A percentile compares a stretch with the other conserved stretches of the same genome.
These are phyloP conservation scores for Anthracocystis walkeri DNA, from an alignment of 1,284 basidiomycete genomes.

Conservation along the genomic window DNA sequence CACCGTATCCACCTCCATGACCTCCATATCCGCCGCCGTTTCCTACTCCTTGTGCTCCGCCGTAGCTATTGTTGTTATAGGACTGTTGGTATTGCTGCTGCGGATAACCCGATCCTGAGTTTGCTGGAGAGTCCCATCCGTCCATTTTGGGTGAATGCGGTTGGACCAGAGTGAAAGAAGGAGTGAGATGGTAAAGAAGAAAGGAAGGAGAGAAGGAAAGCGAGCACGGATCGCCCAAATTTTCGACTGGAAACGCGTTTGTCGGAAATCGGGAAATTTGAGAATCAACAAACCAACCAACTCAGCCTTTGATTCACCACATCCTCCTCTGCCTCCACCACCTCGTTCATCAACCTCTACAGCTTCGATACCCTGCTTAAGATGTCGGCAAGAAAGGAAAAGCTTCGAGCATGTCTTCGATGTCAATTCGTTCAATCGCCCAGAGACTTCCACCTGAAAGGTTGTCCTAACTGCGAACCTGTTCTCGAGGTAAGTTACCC, in stretches of 20 bases:
- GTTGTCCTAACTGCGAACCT: constrained; percentile 98
- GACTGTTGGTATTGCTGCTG: constrained; percentile 23
- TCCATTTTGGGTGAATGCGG: constrained; percentile 18
- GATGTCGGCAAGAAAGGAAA: constrained; percentile 65
- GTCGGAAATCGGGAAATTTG: constrained; percentile 22
- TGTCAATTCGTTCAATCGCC: constrained; percentile 90
- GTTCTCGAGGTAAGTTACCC: constrained; percentile 80
- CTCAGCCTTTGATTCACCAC: background rate
- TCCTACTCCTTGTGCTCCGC: background rate
- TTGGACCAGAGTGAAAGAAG: background rate
- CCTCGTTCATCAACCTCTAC: background rate
- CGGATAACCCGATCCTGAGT: constrained; percentile 8
- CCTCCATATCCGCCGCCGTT: background rate
- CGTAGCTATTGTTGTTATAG: constrained; percentile 9
- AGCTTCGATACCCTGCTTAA: background rate
- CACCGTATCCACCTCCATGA: constrained; percentile 3
- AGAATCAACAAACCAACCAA: background rate
- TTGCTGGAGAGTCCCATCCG: constrained; percentile 26
- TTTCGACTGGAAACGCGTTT: background rate
- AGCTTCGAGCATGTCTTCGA: constrained; percentile 88
- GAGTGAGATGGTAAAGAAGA: background rate
- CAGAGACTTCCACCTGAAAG: constrained; percentile 83
- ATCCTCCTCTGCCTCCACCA: background rate
- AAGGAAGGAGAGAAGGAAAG: background rate
- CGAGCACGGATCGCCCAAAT: constrained; percentile 18